Evolutionary conservation across 371 early-diverging fungal species (phyloP), one percentile per base, ranked within the genome.

Genomic region (Mucor mucedo): DNA sequence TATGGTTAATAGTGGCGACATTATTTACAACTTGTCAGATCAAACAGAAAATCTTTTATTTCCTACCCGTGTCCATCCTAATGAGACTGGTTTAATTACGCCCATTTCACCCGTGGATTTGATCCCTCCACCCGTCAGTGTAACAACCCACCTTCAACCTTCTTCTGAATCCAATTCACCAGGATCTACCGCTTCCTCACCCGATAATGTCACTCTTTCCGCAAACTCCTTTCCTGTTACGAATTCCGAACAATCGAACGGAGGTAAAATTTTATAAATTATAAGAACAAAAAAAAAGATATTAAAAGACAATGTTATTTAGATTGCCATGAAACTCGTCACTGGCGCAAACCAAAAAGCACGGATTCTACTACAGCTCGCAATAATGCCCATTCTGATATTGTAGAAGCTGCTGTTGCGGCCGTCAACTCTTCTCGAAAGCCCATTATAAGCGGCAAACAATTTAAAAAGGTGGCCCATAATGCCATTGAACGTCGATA

Each of bases 401-500:
- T 53, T 11, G 30, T 66, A 9, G 58, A 58, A 28, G 42, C 40
- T 29, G 59, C 59, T 1, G 29, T 58, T 0, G 50, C 48, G 4
- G 47, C 48, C 3, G 32, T 49, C 0, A 33, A 21, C 10, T 11
- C 47, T 27, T 48, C 10, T 16, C 30, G 30, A 10, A 29, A 30
- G 3, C 42, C 55, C 35, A 27, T 39, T 7, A 52, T 54, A 13
- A 14, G 60, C 1, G 62, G 57, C 27, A 32, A 38, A 30, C 50
- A 65, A 29, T 39, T 64, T 1, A 90, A 93, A 70, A 94, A 93
- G 69, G 89, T 91, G 4, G 91, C 94, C 0, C 95, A 95, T 73
- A 95, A 94, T 63, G 93, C 91, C 2, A 93, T 94, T 47, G 95
- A 95, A 70, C 85, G 91, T 10, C 85, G 92, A 40, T 93, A 94